A percentile compares a stretch with the other conserved stretches of the same genome.
These are phyloP conservation scores for Metarhizium robertsii DNA, from an alignment of 2,329 filamentous ascomycete genomes.

Conservation along the genomic window DNA sequence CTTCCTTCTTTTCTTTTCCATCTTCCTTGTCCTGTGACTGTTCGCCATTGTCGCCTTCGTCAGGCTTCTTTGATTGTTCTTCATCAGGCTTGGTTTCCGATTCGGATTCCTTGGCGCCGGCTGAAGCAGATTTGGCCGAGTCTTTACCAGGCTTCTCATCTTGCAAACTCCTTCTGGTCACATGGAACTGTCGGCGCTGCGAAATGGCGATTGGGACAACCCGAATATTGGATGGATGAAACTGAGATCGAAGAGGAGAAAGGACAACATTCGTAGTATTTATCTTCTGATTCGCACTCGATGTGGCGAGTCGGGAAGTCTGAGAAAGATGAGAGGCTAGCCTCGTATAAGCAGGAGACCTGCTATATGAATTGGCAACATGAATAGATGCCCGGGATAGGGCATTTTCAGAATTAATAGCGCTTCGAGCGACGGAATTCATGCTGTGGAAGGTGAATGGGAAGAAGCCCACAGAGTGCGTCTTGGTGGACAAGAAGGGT, in stretches of 20 bases:
- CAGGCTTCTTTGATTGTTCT: slow-evolving; percentile 33
- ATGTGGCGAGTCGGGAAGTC: slow-evolving; percentile 16
- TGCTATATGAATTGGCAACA: slow-evolving; percentile 26
- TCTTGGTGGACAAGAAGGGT: slow-evolving; percentile 16
- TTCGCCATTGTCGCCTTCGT: slow-evolving; percentile 31
- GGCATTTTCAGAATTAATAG: slow-evolving; percentile 28
- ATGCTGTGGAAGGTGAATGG: slow-evolving; percentile 26
- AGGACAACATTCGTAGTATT: slow-evolving; percentile 19
- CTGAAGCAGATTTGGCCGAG: slow-evolving; percentile 9
- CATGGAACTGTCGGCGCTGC: slow-evolving; percentile 24
- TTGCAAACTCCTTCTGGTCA: slow-evolving; percentile 19
- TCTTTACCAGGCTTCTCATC: slow-evolving; percentile 24
- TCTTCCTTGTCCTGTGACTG: slow-evolving; percentile 39
- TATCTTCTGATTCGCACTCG: slow-evolving; percentile 17
- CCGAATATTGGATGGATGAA: slow-evolving; percentile 27
- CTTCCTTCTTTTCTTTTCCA: slow-evolving; percentile 54
- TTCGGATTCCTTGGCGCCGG: slow-evolving; percentile 28
- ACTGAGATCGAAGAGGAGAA: slow-evolving; percentile 35
- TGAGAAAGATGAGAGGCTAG: slow-evolving; percentile 30
- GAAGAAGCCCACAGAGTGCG: slow-evolving; percentile 17
- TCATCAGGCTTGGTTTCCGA: slow-evolving; percentile 27
- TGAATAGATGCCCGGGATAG: slow-evolving; percentile 32
- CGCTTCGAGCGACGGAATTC: slow-evolving; percentile 37
- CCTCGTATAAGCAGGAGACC: slow-evolving; percentile 39
- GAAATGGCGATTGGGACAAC: slow-evolving; percentile 20